Percentiles rank a stretch among this genome's conserved stretches.
Conservation (phyloP, 495 filamentous ascomycete genomes). For the Penicillium turbatum region DNA sequence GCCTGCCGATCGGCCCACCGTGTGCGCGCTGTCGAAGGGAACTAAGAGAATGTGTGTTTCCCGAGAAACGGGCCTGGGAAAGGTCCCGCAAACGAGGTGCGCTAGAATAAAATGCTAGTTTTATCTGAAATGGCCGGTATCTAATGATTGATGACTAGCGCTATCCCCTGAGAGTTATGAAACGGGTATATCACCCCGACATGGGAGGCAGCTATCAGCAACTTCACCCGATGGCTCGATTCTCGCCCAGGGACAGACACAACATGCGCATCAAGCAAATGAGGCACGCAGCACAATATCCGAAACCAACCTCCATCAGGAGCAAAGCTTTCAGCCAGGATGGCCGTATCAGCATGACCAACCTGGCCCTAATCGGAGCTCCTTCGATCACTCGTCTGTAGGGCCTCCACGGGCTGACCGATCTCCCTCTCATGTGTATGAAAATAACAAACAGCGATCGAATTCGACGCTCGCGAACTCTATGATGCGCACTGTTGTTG, state of each 20-base stretch:
- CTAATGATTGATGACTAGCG: constrained; percentile 11
- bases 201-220: neutral
- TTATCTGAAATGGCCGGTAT: neutral
- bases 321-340: neutral
- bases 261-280: neutral
- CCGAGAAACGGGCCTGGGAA: constrained; percentile 60
- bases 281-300: neutral
- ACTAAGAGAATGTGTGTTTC: constrained; percentile 88
- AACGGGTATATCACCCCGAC: constrained; percentile 5
- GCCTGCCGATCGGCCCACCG: constrained; percentile 76
- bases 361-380: neutral
- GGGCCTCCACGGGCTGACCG: neutral
- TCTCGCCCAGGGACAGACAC: neutral
- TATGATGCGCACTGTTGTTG: constrained; percentile 48
- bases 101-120: constrained; percentile 2
- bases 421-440: constrained; percentile 14
- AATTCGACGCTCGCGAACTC: constrained; percentile 37
- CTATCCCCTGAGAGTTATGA: constrained; percentile 19
- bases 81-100: constrained; percentile 37
- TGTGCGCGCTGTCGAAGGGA: constrained; percentile 91
- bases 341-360: constrained; percentile 1
- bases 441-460: constrained; percentile 27
- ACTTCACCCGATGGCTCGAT: neutral
- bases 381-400: neutral
- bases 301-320: neutral